Base-by-base conservation (phyloP, 2,329 filamentous ascomycete genomes). In the Aquanectria penicillioides region DNA sequence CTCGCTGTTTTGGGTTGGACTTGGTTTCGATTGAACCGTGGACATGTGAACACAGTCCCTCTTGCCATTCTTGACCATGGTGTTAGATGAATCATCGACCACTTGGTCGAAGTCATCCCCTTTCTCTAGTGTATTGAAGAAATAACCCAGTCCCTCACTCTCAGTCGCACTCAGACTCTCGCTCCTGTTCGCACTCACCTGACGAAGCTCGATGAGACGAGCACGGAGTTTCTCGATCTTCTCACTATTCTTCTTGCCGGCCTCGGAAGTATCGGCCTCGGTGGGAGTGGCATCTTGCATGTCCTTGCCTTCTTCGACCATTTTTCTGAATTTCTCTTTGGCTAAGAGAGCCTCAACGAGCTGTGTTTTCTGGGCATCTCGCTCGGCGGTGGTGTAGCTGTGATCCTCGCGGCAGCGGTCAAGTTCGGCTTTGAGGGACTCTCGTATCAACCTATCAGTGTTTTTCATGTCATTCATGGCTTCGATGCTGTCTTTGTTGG, bases 271-370 rank as follows among this genome's bases (percentile, higher is more conserved):
- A 55, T 74, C 73, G 51, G 69, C 64, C 63, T 79, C 75, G 63
- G 75, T 64, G 68, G 74, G 48, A 61, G 74, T 63, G 62, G 69
- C 64, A 33, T 78, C 79, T 65, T 79, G 76, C 51, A 79, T 61
- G 61, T 81, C 79, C 52, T 72, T 78, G 52, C 73, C 73, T 46
- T 80, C 78, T 62, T 85, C 83, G 29, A 81, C 74, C 57, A 85
- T 80, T 71, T 84, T 84, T 52, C 83, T 81, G 51, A 87, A 76
- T 71, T 83, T 83, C 59, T 89, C 86, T 71, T 88, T 88, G 62
- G 83, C 81, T 40, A 89, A 77, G 15, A 89, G 78, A 38, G 84
- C 82, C 34, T 86, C 80, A 64, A 89, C 80, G 20, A 89, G 80
- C 69, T 89, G 86, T 41, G 81, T 80, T 73, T 86, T 85, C 68